Evolutionary conservation across 1,284 basidiomycete species (phyloP).

Genomic region (Leucoagaricus sp.): DNA sequence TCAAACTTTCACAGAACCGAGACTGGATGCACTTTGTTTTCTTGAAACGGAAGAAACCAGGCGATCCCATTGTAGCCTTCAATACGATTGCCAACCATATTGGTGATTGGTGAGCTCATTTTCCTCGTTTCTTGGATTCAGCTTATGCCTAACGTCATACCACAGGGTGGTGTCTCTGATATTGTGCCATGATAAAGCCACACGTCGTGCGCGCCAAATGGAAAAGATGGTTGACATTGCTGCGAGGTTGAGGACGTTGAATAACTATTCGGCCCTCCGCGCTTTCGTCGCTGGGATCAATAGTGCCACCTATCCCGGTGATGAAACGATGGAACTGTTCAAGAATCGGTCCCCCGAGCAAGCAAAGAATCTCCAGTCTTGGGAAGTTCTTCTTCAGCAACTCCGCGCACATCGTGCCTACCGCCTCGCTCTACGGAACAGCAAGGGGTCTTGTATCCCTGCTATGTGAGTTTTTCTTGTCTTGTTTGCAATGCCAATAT

Average conservation of each 20-base stretch:
- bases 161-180: slow-evolving; percentile 77
- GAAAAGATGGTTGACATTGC: slow-evolving; percentile 80
- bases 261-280: slow-evolving; percentile 81
- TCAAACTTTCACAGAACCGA: slow-evolving; percentile 53
- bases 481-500: slow-evolving; percentile 8
- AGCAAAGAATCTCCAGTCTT: slow-evolving; percentile 72
- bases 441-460: slow-evolving; percentile 80
- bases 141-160: slow-evolving; percentile 16
- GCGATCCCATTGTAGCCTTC: slow-evolving; percentile 69
- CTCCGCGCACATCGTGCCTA: slow-evolving; percentile 77
- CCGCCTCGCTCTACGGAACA: slow-evolving; percentile 75
- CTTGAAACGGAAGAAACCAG: slow-evolving; percentile 63
- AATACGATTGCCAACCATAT: slow-evolving; percentile 75
- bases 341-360: slow-evolving; percentile 60
- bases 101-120: slow-evolving; percentile 62
- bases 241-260: slow-evolving; percentile 61
- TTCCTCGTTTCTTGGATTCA: background rate
- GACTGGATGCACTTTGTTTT: slow-evolving; percentile 80
- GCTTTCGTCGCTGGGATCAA: slow-evolving; percentile 85
- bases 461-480: slow-evolving; percentile 59
- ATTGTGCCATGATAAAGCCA: slow-evolving; percentile 72
- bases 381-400: slow-evolving; percentile 74
- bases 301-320: slow-evolving; percentile 67
- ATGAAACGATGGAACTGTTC: slow-evolving; percentile 70
- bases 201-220: slow-evolving; percentile 66